phyloP scores from a whole-genome alignment of 345 rosid genomes.

The Gossypium mustelinum region DNA sequence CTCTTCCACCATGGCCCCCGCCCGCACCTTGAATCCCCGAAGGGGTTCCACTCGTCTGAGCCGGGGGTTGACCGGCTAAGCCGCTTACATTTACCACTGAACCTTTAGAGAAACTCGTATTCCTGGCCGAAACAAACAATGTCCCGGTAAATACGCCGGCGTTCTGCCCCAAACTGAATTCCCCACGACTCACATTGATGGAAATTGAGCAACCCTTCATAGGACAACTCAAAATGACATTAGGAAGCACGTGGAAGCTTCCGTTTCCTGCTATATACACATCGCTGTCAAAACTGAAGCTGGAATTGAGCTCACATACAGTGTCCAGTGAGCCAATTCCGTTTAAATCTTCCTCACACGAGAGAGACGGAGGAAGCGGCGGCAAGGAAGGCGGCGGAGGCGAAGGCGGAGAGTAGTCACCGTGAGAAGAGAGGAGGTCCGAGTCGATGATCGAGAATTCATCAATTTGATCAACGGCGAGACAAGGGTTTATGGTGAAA shows the following conservation, averaged over 20 bases:
- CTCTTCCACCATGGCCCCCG: constrained; percentile 71
- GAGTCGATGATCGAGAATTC: constrained; percentile 29
- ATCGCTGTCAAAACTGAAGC: constrained; percentile 35
- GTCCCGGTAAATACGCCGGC: constrained; percentile 38
- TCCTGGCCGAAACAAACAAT: constrained; percentile 37
- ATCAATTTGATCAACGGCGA: constrained; percentile 21
- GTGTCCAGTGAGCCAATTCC: constrained; percentile 57
- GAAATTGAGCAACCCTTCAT: constrained; percentile 41
- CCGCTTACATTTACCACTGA: constrained; percentile 49
- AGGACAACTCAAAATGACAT: constrained; percentile 40
- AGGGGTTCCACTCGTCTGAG: constrained; percentile 62
- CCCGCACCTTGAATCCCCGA: constrained; percentile 56
- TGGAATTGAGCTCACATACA: constrained; percentile 45
- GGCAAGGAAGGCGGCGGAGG: constrained; percentile 52
- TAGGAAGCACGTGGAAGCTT: constrained; percentile 37
- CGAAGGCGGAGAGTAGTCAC: constrained; percentile 60
- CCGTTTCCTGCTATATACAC: constrained; percentile 54
- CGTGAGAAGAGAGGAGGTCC: constrained; percentile 32
- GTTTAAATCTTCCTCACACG: constrained; percentile 45
- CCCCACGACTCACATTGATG: constrained; percentile 40
- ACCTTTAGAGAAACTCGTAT: constrained; percentile 31
- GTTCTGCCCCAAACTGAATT: constrained; percentile 36
- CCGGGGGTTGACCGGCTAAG: constrained; percentile 58
- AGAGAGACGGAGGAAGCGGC: constrained; percentile 48
- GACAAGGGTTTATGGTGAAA: constrained; percentile 14